These are phyloP conservation scores for Pseudonitzschia multiseries DNA, from an alignment of 108 stramenopile genomes.

Conservation along the genomic window DNA sequence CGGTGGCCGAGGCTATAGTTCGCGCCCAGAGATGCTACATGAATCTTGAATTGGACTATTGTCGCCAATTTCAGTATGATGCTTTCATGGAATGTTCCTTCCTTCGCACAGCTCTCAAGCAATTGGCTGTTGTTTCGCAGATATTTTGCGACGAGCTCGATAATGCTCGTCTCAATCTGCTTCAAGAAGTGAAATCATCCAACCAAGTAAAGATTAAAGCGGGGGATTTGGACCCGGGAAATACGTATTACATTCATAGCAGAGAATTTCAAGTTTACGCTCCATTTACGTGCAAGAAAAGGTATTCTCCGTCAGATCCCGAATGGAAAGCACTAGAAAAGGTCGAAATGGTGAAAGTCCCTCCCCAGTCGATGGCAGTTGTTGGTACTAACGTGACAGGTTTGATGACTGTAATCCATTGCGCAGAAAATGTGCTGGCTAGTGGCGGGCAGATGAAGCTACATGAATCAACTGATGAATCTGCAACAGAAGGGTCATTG, in stretches of 20 bases:
- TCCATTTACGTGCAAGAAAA: conserved; percentile 25
- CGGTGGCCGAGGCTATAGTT: conserved; percentile 42
- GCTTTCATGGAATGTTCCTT: conserved; percentile 47
- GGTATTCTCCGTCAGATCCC: conserved; percentile 26
- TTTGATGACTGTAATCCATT: conserved; percentile 36
- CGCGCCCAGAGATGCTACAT: conserved; percentile 44
- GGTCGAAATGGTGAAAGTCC: conserved; percentile 28
- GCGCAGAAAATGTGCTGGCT: conserved; percentile 31
- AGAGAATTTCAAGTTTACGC: conserved; percentile 15
- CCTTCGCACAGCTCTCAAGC: conserved; percentile 28
- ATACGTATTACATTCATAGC: conserved; percentile 30
- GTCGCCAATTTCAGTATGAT: conserved; percentile 40
- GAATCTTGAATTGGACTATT: conserved; percentile 44
- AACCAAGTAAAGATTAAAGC: conserved; percentile 25
- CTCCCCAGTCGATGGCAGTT: conserved; percentile 33
- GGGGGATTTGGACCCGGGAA: conserved; percentile 30
- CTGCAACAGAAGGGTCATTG: conserved; percentile 18
- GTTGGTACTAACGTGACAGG: conserved; percentile 42
- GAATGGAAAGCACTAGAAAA: conserved; percentile 28
- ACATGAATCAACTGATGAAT: conserved; percentile 33
- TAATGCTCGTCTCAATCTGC: conserved; percentile 33
- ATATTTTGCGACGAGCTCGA: conserved; percentile 43
- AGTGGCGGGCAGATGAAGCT: conserved; percentile 39
- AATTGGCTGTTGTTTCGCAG: conserved; percentile 31
- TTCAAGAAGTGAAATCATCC: conserved; percentile 30